Conservation (phyloP, 106 monocot species). For the Dactylorhiza incarnata region DNA sequence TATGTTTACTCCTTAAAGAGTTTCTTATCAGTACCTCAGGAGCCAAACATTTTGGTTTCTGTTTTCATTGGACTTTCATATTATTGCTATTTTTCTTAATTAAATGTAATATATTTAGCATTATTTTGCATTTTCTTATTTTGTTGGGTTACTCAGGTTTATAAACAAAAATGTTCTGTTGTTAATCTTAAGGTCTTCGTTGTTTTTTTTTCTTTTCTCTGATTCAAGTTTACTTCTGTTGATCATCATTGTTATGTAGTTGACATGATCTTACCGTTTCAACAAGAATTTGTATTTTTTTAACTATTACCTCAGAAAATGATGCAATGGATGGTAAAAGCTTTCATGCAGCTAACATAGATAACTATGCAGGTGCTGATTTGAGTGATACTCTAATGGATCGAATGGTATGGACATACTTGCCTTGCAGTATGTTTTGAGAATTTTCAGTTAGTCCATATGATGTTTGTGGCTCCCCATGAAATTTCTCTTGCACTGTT, state of each 20-base stretch:
- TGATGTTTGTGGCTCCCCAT: not conserved
- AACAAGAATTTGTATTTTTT: not conserved
- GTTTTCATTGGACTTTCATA: not conserved
- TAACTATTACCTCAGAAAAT: not conserved
- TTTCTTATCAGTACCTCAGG: not conserved
- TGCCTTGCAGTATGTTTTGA: not conserved
- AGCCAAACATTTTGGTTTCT: not conserved
- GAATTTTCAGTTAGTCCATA: not conserved
- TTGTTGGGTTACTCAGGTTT: not conserved
- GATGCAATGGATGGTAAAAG: not conserved
- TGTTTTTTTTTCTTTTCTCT: not conserved
- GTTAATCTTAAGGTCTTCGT: not conserved
- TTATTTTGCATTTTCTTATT: not conserved
- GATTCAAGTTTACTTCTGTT: not conserved
- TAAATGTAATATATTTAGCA: not conserved
- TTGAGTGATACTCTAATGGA: conserved; percentile 98
- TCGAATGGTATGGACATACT: conserved; percentile 67
- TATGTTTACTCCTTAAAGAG: not conserved
- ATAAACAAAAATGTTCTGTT: not conserved
- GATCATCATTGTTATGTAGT: not conserved
- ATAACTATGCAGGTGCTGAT: conserved; percentile 75
- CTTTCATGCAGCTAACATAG: not conserved
- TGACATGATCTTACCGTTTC: not conserved
- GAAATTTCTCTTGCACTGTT: not conserved
- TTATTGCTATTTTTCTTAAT: not conserved